Evolutionary conservation across 2,329 filamentous ascomycete species (phyloP).

Genomic region (Penicillium sp.): DNA sequence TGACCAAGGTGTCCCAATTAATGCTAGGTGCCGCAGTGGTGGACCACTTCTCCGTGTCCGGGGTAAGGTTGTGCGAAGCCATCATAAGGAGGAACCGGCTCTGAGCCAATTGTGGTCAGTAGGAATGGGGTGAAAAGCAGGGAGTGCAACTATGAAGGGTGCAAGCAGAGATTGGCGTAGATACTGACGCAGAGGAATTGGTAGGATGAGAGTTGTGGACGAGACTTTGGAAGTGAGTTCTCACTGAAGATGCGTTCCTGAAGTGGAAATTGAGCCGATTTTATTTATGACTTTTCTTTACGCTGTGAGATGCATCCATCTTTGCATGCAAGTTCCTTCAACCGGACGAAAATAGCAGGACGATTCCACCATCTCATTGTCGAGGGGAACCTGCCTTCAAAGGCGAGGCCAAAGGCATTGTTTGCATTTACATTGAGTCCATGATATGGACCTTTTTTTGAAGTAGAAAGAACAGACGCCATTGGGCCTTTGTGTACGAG

Average conservation of each 20-base stretch:
- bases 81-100: background rate
- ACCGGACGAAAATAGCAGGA: background rate
- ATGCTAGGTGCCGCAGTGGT: background rate
- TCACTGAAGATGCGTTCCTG: background rate
- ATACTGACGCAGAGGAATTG: background rate
- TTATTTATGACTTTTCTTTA: background rate
- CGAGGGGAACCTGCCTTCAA: background rate
- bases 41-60: background rate
- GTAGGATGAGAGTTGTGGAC: background rate
- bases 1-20: background rate
- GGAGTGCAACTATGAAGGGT: background rate
- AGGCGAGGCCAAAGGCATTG: background rate
- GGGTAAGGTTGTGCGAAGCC: background rate
- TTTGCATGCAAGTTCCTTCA: background rate
- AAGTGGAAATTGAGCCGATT: background rate
- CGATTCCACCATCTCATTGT: background rate
- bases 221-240: background rate
- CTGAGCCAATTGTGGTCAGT: background rate
- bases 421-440: background rate
- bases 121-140: background rate
- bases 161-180: background rate
- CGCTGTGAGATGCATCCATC: background rate
- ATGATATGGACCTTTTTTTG: no score
- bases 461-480: background rate
- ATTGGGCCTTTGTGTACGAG: background rate